These are phyloP conservation scores for Neofusicoccum cordaticola DNA, from an alignment of 2,329 filamentous ascomycete genomes.

Conservation along the genomic window DNA sequence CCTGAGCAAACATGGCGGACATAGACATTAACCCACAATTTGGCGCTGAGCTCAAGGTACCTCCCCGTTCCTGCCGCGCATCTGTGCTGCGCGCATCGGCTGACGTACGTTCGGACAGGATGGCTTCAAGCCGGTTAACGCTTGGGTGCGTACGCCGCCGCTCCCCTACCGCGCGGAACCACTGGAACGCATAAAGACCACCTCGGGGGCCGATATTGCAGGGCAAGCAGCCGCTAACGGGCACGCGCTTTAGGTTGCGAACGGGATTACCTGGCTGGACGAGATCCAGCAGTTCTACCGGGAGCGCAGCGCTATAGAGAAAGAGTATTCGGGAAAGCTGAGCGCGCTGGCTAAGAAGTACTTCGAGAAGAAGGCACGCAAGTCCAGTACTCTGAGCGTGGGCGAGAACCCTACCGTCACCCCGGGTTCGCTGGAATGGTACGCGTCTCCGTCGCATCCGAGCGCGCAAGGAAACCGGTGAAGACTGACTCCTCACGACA, in stretches of 20 bases:
- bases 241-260: constrained; percentile 56
- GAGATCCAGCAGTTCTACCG: constrained; percentile 98
- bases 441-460: constrained; percentile 22
- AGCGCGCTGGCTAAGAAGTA: constrained; percentile 89
- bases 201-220: not conserved
- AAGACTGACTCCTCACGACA: constrained; percentile 35
- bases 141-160: constrained; percentile 61
- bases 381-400: constrained; percentile 82
- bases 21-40: constrained; percentile 82
- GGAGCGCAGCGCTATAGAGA: constrained; percentile 89
- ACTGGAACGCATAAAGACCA: constrained; percentile 3
- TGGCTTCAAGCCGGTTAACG: constrained; percentile 92
- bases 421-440: constrained; percentile 90
- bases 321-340: constrained; percentile 91
- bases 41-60: constrained; percentile 89
- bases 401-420: constrained; percentile 92
- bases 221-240: not conserved
- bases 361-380: constrained; percentile 93
- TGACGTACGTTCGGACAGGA: constrained; percentile 58
- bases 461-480: not conserved
- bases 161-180: constrained; percentile 17
- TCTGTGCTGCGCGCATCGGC: constrained; percentile 11
- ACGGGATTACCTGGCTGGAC: constrained; percentile 91
- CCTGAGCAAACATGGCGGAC: constrained; percentile 64
- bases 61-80: constrained; percentile 23